Conservation (phyloP, 306 rosid genomes). For the Begonia fuchsioides region DNA sequence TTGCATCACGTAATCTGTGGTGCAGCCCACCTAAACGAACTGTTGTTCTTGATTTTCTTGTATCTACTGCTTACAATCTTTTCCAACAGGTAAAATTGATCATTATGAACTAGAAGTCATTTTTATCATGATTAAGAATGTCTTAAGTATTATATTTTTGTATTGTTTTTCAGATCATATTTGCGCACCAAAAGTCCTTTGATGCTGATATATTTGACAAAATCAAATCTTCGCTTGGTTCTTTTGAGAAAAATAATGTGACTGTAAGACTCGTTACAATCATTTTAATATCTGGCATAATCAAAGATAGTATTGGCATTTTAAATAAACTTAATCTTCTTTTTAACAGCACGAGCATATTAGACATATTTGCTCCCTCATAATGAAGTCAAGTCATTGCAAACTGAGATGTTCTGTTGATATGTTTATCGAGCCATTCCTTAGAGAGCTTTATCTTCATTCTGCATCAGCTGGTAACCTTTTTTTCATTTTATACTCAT, state of each 20-base stretch:
- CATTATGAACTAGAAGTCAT: background rate
- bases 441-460: slow-evolving; percentile 37
- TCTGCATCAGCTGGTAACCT: slow-evolving; percentile 36
- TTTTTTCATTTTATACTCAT: too few relatives aligned
- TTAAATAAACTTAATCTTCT: background rate
- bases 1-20: slow-evolving; percentile 56
- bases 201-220: slow-evolving; percentile 28
- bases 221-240: slow-evolving; percentile 29
- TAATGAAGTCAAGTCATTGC: slow-evolving; percentile 46
- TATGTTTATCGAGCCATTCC: slow-evolving; percentile 46
- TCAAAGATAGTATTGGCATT: background rate
- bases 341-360: slow-evolving; percentile 28
- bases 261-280: slow-evolving; percentile 20
- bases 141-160: background rate
- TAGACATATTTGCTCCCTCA: slow-evolving; percentile 20
- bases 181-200: slow-evolving; percentile 63
- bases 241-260: slow-evolving; percentile 15
- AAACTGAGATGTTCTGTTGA: slow-evolving; percentile 40
- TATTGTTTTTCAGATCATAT: slow-evolving; percentile 40
- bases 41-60: slow-evolving; percentile 33
- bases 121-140: background rate
- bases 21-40: slow-evolving; percentile 29
- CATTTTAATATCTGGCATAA: background rate
- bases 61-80: slow-evolving; percentile 49
- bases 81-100: slow-evolving; percentile 53